Percentiles rank a stretch among this genome's conserved stretches.
Evolutionary conservation across 257 asterid species (phyloP).

Genomic region (Verbascum thapsus): DNA sequence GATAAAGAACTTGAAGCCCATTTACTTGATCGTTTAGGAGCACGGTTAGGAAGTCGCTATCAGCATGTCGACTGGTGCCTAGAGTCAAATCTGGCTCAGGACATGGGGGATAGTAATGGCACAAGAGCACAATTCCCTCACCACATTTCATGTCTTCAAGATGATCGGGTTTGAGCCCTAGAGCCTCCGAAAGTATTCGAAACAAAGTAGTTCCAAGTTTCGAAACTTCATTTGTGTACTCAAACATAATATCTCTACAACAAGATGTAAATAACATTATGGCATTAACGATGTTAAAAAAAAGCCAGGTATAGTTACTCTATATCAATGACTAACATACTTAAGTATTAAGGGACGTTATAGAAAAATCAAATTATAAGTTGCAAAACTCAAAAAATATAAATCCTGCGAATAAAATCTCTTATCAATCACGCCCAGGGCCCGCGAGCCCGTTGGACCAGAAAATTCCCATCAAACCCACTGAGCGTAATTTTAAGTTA

Average conservation of each 20-base stretch:
- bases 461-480: no score
- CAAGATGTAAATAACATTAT: background rate
- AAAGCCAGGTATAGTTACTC: no score
- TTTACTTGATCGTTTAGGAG: slow-evolving; percentile 42
- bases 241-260: slow-evolving; percentile 38
- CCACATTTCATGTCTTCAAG: slow-evolving; percentile 39
- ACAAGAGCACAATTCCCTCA: slow-evolving; percentile 33
- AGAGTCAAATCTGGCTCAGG: slow-evolving; percentile 42
- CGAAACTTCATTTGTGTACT: slow-evolving; percentile 37
- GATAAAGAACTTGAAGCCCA: slow-evolving; percentile 53
- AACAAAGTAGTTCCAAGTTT: slow-evolving; percentile 31
- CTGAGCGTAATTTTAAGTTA: no score
- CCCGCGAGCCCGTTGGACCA: no score
- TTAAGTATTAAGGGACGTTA: no score
- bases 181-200: slow-evolving; percentile 36
- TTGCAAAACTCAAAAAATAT: no score
- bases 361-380: no score
- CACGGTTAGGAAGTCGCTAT: slow-evolving; percentile 47
- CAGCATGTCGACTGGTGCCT: slow-evolving; percentile 49
- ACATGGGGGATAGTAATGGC: slow-evolving; percentile 44
- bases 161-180: slow-evolving; percentile 33
- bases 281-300: no score
- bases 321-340: no score
- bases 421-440: no score
- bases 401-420: no score